Conservation (phyloP, 306 rosid genomes). For the Benincasa hispida region DNA sequence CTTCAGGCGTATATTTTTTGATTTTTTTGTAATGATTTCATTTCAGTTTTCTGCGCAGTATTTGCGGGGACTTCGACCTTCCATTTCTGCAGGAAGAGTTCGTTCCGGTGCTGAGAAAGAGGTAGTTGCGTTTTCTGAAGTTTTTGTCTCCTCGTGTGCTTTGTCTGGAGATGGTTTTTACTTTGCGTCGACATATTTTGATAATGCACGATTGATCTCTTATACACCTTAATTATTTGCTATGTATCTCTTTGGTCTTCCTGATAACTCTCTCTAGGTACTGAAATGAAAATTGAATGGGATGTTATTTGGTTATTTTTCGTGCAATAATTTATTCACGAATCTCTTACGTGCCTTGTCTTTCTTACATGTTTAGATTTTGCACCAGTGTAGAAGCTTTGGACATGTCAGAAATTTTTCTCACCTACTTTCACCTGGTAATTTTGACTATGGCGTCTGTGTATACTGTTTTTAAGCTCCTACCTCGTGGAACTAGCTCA, state of each 20-base stretch:
- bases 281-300: background rate
- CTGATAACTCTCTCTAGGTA: background rate
- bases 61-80: conserved; percentile 22
- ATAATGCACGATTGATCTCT: background rate
- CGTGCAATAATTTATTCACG: background rate
- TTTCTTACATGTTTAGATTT: conserved; percentile 25
- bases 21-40: background rate
- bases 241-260: background rate
- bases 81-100: conserved; percentile 26
- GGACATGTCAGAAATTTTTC: conserved; percentile 29
- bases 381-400: conserved; percentile 25
- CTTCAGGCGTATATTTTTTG: background rate
- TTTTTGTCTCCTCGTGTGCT: background rate
- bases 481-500: background rate
- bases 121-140: conserved; percentile 17
- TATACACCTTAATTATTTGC: background rate
- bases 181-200: background rate
- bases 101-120: conserved; percentile 32
- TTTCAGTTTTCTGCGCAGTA: conserved; percentile 33
- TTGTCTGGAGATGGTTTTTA: background rate
- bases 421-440: conserved; percentile 37
- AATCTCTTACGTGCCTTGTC: background rate
- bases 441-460: background rate
- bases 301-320: background rate
- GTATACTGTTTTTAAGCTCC: background rate